These are phyloP conservation scores for Drechmeria coniospora DNA, from an alignment of 2,329 filamentous ascomycete genomes.

Conservation along the genomic window DNA sequence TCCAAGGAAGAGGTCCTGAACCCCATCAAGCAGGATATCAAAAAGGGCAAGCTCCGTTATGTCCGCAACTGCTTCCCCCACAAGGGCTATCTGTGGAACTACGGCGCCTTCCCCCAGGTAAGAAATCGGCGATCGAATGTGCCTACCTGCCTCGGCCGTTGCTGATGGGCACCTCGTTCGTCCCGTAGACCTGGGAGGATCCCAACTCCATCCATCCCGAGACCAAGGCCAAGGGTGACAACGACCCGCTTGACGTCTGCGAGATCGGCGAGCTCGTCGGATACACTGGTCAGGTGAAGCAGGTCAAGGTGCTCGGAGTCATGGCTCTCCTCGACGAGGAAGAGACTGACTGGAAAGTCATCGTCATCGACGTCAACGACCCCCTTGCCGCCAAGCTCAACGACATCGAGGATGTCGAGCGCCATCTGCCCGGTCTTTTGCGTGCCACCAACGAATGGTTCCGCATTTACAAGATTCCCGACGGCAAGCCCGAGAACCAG, in stretches of 20 bases:
- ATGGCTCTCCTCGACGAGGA: slow-evolving; percentile 99
- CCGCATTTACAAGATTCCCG: slow-evolving; percentile 99
- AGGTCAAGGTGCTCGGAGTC: slow-evolving; percentile 98
- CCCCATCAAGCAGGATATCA: slow-evolving; percentile 98
- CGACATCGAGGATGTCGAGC: slow-evolving; percentile 97
- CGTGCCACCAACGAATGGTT: slow-evolving; percentile 99
- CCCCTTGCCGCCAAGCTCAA: slow-evolving; percentile 92
- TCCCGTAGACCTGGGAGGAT: slow-evolving; percentile 86
- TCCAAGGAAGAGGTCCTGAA: slow-evolving; percentile 97
- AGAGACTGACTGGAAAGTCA: slow-evolving; percentile 99
- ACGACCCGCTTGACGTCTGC: slow-evolving; percentile 97
- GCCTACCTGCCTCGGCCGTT: background rate
- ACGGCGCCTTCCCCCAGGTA: slow-evolving; percentile 97
- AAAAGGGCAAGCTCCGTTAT: slow-evolving; percentile 99
- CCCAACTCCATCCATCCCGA: slow-evolving; percentile 90
- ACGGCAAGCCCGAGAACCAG: slow-evolving; percentile 99
- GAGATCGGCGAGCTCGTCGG: slow-evolving; percentile 98
- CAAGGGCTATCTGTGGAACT: slow-evolving; percentile 99
- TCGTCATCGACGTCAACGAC: slow-evolving; percentile 97
- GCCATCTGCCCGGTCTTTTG: slow-evolving; percentile 90
- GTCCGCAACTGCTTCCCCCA: slow-evolving; percentile 99
- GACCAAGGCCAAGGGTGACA: slow-evolving; percentile 99
- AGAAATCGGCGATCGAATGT: slow-evolving; percentile 14
- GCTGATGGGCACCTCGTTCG: background rate
- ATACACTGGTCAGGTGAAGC: slow-evolving; percentile 93